Conservation (phyloP, 768 basidiomycete genomes). For the Lactifluus pinguis region DNA sequence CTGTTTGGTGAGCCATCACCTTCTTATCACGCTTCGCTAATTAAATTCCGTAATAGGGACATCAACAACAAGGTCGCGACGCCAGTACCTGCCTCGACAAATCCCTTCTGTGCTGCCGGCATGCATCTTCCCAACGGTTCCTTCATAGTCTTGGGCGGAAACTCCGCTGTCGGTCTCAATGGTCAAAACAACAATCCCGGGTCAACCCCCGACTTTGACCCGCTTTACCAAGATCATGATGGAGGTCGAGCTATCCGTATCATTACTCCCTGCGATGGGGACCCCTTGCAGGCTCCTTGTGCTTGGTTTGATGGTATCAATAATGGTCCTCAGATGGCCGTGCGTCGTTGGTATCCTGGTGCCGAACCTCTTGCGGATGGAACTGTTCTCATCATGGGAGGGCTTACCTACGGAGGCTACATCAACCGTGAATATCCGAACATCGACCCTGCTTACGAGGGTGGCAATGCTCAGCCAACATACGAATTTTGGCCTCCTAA, state of each 20-base stretch:
- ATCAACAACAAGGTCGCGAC: not conserved
- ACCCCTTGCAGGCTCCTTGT: not conserved
- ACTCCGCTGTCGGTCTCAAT: not conserved
- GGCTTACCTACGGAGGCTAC: not conserved
- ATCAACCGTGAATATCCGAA: not conserved
- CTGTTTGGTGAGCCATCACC: not conserved
- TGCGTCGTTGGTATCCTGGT: not conserved
- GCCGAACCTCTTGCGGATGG: not conserved
- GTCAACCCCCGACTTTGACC: not conserved
- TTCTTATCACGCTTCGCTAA: too few relatives aligned
- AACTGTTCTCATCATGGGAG: not conserved
- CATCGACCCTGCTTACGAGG: not conserved
- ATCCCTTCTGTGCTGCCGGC: constrained; percentile 4
- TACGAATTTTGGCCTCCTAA: not conserved
- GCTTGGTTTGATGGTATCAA: not conserved
- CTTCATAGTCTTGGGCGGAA: constrained; percentile 1
- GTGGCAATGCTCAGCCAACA: not conserved
- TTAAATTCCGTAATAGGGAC: not conserved
- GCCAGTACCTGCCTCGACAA: not conserved
- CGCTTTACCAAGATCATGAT: not conserved
- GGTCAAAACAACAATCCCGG: not conserved
- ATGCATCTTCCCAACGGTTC: constrained; percentile 5
- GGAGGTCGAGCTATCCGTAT: not conserved
- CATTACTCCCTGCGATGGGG: not conserved
- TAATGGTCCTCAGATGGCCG: not conserved